Percentiles rank a stretch among this genome's conserved stretches.
These are phyloP conservation scores for Candida ovalis DNA, from an alignment of 805 yeast species.

Conservation along the genomic window DNA sequence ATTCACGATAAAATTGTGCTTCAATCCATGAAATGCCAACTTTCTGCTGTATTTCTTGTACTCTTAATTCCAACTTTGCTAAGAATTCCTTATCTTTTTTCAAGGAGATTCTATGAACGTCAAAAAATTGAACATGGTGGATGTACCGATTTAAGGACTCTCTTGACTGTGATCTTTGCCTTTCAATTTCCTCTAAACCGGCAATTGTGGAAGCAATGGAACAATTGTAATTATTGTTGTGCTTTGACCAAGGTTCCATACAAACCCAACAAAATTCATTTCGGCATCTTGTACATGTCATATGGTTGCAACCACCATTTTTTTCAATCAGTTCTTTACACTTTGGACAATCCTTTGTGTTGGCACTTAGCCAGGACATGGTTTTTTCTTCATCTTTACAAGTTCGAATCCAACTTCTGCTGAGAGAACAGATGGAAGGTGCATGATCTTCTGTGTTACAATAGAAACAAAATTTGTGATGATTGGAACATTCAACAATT, in stretches of 20 bases:
- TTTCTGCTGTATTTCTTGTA: conserved; percentile 60
- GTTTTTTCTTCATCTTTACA: conserved; percentile 88
- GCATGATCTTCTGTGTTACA: conserved; percentile 76
- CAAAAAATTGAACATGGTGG: conserved; percentile 70
- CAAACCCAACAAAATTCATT: conserved; percentile 95
- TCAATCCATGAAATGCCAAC: conserved; percentile 80
- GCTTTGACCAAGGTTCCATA: conserved; percentile 67
- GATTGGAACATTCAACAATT: conserved; percentile 60
- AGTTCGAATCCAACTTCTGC: conserved; percentile 68
- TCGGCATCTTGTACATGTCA: conserved; percentile 77
- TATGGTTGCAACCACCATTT: conserved; percentile 96
- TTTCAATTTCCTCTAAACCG: conserved; percentile 34
- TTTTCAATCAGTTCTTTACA: conserved; percentile 82
- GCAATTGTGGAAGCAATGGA: conserved; percentile 44
- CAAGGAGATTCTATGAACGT: conserved; percentile 73
- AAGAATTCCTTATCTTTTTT: conserved; percentile 65
- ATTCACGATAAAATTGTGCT: conserved; percentile 75
- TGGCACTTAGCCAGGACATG: conserved; percentile 76
- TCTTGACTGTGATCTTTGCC: conserved; percentile 38
- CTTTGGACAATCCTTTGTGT: conserved; percentile 83
- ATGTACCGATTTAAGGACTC: conserved; percentile 60
- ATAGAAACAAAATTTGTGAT: conserved; percentile 72
- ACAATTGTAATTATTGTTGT: conserved; percentile 67
- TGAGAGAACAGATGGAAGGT: conserved; percentile 78
- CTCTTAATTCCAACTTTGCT: conserved; percentile 56